Evolutionary conservation across 352 stramenopile genomes (phyloP).

Genomic region (Globisporangium orthogonon): DNA sequence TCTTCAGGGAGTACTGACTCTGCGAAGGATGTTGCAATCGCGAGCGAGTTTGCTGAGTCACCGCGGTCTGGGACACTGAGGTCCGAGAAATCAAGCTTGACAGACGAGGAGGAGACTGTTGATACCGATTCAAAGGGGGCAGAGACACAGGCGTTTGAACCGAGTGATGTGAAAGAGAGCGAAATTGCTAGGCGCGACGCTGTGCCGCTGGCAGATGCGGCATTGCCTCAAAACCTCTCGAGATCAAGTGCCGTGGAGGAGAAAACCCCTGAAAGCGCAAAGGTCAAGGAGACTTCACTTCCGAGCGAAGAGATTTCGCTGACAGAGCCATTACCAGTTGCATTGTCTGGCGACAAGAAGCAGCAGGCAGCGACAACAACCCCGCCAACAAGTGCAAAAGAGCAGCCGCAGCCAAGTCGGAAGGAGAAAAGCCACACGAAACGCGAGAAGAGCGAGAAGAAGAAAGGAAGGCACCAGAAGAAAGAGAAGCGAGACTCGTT

Average conservation of each 20-base stretch:
- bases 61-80: not conserved
- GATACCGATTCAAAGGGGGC: not conserved
- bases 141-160: not conserved
- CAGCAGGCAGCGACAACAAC: not conserved
- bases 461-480: constrained; percentile 25
- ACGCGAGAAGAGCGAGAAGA: constrained; percentile 32
- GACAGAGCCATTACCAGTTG: constrained; percentile 3
- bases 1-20: not conserved
- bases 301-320: constrained; percentile 13
- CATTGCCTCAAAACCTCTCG: not conserved
- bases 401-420: constrained; percentile 5
- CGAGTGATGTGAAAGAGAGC: not conserved
- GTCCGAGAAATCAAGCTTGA: not conserved
- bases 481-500: constrained; percentile 58
- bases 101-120: not conserved
- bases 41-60: not conserved
- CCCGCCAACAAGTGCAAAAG: not conserved
- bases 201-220: not conserved
- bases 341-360: not conserved
- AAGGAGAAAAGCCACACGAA: constrained; percentile 34
- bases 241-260: not conserved
- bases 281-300: not conserved
- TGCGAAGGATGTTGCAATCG: not conserved
- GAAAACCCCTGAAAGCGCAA: not conserved
- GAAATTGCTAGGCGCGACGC: not conserved